phyloP scores from a whole-genome alignment of 202 grass and related monocot genomes.

The Musa balbisiana region DNA sequence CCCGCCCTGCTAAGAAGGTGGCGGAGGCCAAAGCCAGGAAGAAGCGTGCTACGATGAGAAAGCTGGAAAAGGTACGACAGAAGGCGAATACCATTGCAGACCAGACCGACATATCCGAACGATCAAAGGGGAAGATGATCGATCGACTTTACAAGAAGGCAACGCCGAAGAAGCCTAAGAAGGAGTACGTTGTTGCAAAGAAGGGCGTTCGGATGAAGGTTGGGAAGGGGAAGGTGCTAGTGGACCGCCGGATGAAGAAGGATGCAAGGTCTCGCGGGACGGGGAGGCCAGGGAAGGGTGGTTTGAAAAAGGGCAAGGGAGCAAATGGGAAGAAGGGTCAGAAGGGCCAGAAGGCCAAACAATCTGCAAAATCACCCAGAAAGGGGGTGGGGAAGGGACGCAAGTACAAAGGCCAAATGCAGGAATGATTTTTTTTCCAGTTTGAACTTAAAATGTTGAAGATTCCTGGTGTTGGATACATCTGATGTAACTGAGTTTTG shows the following conservation, averaged over 20 bases:
- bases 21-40: conserved; percentile 92
- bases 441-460: no score
- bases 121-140: conserved; percentile 83
- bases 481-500: no score
- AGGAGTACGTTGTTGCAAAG: conserved; percentile 91
- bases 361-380: background rate
- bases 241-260: conserved; percentile 92
- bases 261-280: conserved; percentile 44
- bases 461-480: no score
- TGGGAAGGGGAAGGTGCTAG: conserved; percentile 83
- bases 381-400: conserved; percentile 30
- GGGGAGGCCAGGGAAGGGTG: conserved; percentile 21
- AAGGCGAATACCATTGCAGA: conserved; percentile 78
- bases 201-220: conserved; percentile 54
- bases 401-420: conserved; percentile 16
- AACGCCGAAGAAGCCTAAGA: conserved; percentile 63
- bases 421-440: background rate
- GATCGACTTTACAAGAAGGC: conserved; percentile 86
- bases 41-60: conserved; percentile 59
- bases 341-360: conserved; percentile 29
- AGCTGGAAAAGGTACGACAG: conserved; percentile 58
- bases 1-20: conserved; percentile 82
- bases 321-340: conserved; percentile 26
- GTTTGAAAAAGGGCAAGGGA: conserved; percentile 46
- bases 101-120: conserved; percentile 72